Evolutionary conservation across 1,284 basidiomycete genomes (phyloP), one percentile per base, ranked within the genome.

Genomic region (Malassezia dermatis): DNA sequence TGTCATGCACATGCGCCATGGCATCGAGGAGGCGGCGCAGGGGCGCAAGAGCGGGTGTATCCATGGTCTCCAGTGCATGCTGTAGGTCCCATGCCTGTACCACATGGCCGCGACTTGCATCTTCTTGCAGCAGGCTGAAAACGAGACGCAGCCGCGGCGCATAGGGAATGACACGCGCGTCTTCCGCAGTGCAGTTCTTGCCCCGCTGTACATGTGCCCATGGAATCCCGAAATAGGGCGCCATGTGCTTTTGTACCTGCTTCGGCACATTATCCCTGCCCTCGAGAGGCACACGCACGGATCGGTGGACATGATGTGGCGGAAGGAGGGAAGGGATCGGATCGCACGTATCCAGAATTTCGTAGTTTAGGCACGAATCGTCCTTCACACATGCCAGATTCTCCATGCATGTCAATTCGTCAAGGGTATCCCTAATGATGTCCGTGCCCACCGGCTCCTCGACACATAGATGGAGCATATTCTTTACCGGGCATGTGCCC

Each of bases 1-100:
- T 88, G 69, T 89, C 88, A 77, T 95, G 88, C 26, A 96, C 75
- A 1, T 34, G 15, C 19, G 35, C 42, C n/a, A 66, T 17, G 24
- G 61, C 59, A 7, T 53, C 12, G 42, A 52, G 30, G 7, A 65
- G 28, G n/a, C 44, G 43, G 1, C 17, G 8, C 13, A 69, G 48
- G 12, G 63, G 63, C 30, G 49, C 48, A 1, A 44, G 21, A 6
- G 50, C 32, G 4, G 30, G 42, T 23, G 23, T 19, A 5, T 28
- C 26, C 10, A 43, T 26, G 21, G 48, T 28, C 6, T 24, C 42
- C 11, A 61, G 39, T 1, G 54, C 43, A 4, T 52, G 23, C 3
- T 11, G 24, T 5, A 61, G 30, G 19, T 55, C 51, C 58, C 56
- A 58, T 15, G 28, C 46, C 2, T 30, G 23, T 4, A 40, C 27